Evolutionary conservation across 306 rosid species (phyloP), one percentile per base, ranked within the genome.

Genomic region (Cicer cuneatum): DNA sequence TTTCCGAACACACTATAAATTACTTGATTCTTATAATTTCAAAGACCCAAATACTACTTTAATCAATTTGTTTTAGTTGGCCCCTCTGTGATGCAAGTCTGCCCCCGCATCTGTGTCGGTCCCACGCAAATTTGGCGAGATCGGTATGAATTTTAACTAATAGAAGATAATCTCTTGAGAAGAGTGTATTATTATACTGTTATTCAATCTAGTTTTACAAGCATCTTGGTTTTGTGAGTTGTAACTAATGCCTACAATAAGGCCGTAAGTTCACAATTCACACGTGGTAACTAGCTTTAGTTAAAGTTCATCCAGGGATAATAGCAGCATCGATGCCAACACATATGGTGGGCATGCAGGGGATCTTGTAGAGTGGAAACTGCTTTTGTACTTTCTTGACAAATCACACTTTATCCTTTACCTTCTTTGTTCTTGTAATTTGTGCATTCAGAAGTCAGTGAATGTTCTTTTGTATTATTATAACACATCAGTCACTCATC

Each of bases 381-480:
- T 83, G 87, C 86, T 85, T 83, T 83, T 78, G 51, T 78, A 83
- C 76, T 63, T 73, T 80, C 81, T 80, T 78, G 69, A 62, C 75
- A 48, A 83, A 63, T 46, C 52, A 18, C 58, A 69, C 89, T 85
- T 85, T 85, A 69, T 65, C 80, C 66, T 78, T 74, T 73, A 35
- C 39, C 72, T 70, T 78, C 11, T 66, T 73, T 49, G 73, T 69
- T 83, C 81, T 73, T 69, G 71, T 73, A 79, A 59, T 70, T 82
- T 69, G 81, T 7, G 76, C 81, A 49, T 78, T 78, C 56, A 48
- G 60, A 58, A 35, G 83, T 82, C 84, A 69, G 82, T 72, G 83
- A 86, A 86, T 80, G 89, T 89, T 84, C 87, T 73, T 81, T 43
- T 29, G 70, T 52, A 64, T 77, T 70, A 76, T 82, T 78, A 51